Evolutionary conservation across 2,329 filamentous ascomycete species (phyloP), one percentile per base, ranked within the genome.

Genomic region (Penicillium sp.): DNA sequence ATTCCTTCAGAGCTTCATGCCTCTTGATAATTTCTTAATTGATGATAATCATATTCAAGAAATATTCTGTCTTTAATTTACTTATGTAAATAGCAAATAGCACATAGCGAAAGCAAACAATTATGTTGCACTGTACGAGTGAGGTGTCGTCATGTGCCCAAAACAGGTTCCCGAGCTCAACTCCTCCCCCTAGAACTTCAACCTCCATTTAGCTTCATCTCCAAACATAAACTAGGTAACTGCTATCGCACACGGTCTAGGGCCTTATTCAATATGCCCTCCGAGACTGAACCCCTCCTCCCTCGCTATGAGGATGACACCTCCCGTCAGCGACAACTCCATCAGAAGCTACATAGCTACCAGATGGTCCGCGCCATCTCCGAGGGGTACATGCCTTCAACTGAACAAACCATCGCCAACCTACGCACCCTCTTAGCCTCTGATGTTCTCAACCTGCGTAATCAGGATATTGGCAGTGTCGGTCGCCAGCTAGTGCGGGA

Each of bases 361-460:
- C 91, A 96, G 80, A 96, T 96, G 89, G 73, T 92, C 29, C 85
- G 90, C 53, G 93, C 93, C 54, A 74, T 97, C 10, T 84, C 85
- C 1, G 85, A 90, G 69, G 93, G 93, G 6, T 97, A 87, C 75
- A 93, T 97, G 89, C 93, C 93, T 47, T 94, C 91, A 6, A 97
- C 90, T 12, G 88, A 94, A 66, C 93, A 97, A 73, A 71, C 84
- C 65, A 89, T 94, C 67, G 80, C 88, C 71, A 92, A 95, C 64
- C 80, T 97, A 3, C 86, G 91, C 64, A 90, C 88, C 2, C 77
- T 97, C 1, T 81, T 96, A 9, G 86, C 90, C 4, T 87, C 90
- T 35, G 89, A 93, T 66, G 71, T 94, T 19, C 81, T 97, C 58
- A 93, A 92, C 67, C 86, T 90, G 0, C 84, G 90, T 52, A 86